Base-by-base conservation (phyloP, 306 rosid species). In the Inga oerstediana region DNA sequence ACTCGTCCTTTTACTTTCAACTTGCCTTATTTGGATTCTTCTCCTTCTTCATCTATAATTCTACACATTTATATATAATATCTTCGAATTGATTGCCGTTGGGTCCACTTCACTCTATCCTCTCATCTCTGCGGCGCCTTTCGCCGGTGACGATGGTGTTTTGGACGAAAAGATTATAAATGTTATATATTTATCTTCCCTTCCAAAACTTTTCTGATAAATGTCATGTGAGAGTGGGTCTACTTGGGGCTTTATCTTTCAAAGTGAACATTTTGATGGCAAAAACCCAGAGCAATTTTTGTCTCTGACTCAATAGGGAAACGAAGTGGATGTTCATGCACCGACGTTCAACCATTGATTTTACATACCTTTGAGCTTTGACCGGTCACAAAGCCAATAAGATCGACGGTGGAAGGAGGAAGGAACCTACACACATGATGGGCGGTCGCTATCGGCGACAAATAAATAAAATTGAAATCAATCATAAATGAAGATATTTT, bases 211-310 rank as follows among this genome's bases (percentile, higher is more conserved):
- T 19, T 45, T 88, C 98, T 90, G 98, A 90, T 97, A 89, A 27
- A 84, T 89, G 78, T 88, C 97, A 94, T 90, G 97, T 94, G 97
- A 86, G 3, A 24, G 84, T 91, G 92, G 97, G 92, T 87, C 84
- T 91, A 85, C 84, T 37, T 58, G 74, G 70, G 59, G 69, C 82
- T 30, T 84, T 81, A 88, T 84, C 82, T 79, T 61, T 70, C 58
- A 67, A 85, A 85, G 58, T 81, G 13, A 46, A 81, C 66, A 17
- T 43, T 81, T 88, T 66, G 20, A 77, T 35, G 73, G 72, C 74
- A 76, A 87, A 71, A 82, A 80, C 76, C 79, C 13, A 81, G 45
- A 48, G 27, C 58, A 69, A 85, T 54, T 44, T 73, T 87, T 62
- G 45, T 83, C 59, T 77, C 62, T 22, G 43, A 43, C 16, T 41